These are phyloP conservation scores for Aspergillus glaucus DNA, from an alignment of 2,329 filamentous ascomycete genomes.

Conservation along the genomic window DNA sequence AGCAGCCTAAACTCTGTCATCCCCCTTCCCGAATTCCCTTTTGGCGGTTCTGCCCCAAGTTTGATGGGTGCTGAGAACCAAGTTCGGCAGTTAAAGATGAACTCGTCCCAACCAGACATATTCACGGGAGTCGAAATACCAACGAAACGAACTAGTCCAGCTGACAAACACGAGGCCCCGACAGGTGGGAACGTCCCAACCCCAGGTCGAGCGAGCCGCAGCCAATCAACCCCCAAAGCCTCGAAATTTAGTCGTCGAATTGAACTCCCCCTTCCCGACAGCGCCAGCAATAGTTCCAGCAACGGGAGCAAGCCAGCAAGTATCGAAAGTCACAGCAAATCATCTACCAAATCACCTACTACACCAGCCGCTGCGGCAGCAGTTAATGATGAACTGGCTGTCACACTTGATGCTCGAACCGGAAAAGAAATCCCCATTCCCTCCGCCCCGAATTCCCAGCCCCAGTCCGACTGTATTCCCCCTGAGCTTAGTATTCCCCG, in stretches of 20 bases:
- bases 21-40: constrained; percentile 29
- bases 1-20: constrained; percentile 32
- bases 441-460: background rate
- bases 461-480: background rate
- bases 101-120: constrained; percentile 33
- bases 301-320: constrained; percentile 12
- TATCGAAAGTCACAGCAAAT: constrained; percentile 2
- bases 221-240: constrained; percentile 27
- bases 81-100: constrained; percentile 44
- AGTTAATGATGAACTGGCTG: constrained; percentile 33
- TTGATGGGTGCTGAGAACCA: constrained; percentile 44
- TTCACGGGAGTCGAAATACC: constrained; percentile 27
- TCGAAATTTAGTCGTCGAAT: constrained; percentile 31
- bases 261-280: constrained; percentile 34
- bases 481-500: constrained; percentile 1
- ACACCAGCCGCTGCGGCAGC: constrained; percentile 5
- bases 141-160: constrained; percentile 27
- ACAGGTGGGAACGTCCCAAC: constrained; percentile 14
- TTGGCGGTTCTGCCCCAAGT: constrained; percentile 38
- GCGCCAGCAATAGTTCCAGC: constrained; percentile 30
- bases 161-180: constrained; percentile 16
- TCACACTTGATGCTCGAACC: constrained; percentile 39
- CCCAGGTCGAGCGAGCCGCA: constrained; percentile 8
- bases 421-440: constrained; percentile 26
- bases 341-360: constrained; percentile 1